These are phyloP conservation scores for Eutypa lata DNA, from an alignment of 2,329 filamentous ascomycete species.

Conservation along the genomic window DNA sequence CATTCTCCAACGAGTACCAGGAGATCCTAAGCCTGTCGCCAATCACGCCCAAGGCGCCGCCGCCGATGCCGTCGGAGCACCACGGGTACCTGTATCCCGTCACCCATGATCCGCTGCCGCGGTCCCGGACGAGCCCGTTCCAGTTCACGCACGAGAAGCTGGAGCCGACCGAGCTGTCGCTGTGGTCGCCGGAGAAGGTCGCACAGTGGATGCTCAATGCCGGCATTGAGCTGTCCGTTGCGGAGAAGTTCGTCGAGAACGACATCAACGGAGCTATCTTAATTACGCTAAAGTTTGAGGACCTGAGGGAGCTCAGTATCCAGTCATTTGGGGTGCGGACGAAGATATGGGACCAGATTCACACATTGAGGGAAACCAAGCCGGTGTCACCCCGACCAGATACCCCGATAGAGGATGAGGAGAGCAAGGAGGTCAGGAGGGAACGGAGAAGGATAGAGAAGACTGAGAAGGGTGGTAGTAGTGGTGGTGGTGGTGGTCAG, in stretches of 20 bases:
- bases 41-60: constrained; percentile 62
- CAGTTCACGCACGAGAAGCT: constrained; percentile 56
- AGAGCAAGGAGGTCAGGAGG: constrained; percentile 46
- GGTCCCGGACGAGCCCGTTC: constrained; percentile 40
- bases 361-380: constrained; percentile 59
- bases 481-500: constrained; percentile 2
- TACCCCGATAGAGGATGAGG: constrained; percentile 60
- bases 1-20: constrained; percentile 48
- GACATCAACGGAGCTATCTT: constrained; percentile 88
- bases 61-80: constrained; percentile 38
- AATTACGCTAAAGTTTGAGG: constrained; percentile 87
- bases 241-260: constrained; percentile 84
- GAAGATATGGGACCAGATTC: constrained; percentile 77
- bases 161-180: constrained; percentile 55
- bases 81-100: constrained; percentile 34
- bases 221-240: constrained; percentile 72
- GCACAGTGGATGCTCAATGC: constrained; percentile 83
- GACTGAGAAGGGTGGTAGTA: constrained; percentile 8
- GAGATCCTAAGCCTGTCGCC: constrained; percentile 68
- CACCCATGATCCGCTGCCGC: constrained; percentile 34
- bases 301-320: constrained; percentile 77
- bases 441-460: constrained; percentile 40
- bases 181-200: constrained; percentile 74
- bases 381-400: constrained; percentile 50
- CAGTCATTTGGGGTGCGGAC: constrained; percentile 78